Conservation (phyloP, 257 asterid species). For the Nicotiana tabacum region DNA sequence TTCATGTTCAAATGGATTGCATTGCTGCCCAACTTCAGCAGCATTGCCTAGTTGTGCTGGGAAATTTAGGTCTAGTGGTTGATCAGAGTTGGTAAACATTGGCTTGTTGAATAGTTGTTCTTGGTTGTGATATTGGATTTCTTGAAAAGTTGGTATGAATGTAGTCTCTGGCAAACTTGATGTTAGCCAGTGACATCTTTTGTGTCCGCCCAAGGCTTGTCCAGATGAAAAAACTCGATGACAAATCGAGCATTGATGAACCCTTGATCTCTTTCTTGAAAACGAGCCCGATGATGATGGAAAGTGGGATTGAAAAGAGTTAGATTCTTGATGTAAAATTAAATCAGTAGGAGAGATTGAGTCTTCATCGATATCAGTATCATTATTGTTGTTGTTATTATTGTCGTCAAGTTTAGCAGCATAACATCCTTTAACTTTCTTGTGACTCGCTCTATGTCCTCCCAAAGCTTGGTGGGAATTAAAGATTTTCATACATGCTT, state of each 20-base stretch:
- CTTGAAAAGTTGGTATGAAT: constrained; percentile 41
- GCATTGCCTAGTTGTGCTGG: constrained; percentile 19
- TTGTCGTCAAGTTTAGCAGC: constrained; percentile 35
- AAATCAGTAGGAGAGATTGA: neutral
- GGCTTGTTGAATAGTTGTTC: constrained; percentile 39
- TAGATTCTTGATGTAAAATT: constrained; percentile 17
- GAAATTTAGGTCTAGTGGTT: constrained; percentile 42
- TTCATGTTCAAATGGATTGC: constrained; percentile 5
- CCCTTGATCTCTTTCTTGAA: constrained; percentile 32
- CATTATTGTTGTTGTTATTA: constrained; percentile 4
- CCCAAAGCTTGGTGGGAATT: constrained; percentile 92
- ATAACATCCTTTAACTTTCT: constrained; percentile 86
- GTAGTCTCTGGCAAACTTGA: constrained; percentile 38
- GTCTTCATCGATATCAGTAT: constrained; percentile 26
- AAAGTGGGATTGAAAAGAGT: neutral
- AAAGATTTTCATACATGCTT: constrained; percentile 68
- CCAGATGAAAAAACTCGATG: constrained; percentile 70
- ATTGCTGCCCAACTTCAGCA: neutral
- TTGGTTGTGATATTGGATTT: constrained; percentile 15
- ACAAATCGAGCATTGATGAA: constrained; percentile 76
- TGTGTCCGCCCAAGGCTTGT: constrained; percentile 85
- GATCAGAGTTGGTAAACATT: constrained; percentile 16
- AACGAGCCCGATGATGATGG: neutral
- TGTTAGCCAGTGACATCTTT: constrained; percentile 78
- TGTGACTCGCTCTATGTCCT: constrained; percentile 94